These are phyloP conservation scores for Lagerstroemia speciosa DNA, from an alignment of 345 rosid species.

Conservation along the genomic window DNA sequence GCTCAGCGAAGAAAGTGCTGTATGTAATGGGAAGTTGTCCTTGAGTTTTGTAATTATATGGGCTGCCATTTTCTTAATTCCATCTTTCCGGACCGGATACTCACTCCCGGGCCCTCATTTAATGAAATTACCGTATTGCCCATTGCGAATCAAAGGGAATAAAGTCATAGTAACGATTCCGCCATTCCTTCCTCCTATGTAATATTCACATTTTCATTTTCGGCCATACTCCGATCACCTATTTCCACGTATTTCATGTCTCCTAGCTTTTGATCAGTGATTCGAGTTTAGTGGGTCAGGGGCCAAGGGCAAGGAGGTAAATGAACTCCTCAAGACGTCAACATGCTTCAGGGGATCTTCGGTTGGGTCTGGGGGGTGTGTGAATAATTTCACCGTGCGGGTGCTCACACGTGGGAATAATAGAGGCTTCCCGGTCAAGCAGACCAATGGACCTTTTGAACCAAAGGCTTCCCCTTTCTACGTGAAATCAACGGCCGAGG, in stretches of 20 bases:
- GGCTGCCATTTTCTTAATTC: constrained; percentile 10
- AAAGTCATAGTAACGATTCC: too few relatives aligned
- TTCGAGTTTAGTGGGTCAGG: neutral
- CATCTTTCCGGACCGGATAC: neutral
- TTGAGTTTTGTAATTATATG: constrained; percentile 26
- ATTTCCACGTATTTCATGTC: too few relatives aligned
- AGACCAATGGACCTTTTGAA: constrained; percentile 13
- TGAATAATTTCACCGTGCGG: neutral
- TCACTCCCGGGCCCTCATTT: neutral
- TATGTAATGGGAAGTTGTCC: constrained; percentile 5
- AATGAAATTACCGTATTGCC: neutral
- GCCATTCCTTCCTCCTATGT: too few relatives aligned
- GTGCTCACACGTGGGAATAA: constrained; percentile 26
- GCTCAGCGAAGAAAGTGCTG: neutral
- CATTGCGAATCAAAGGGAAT: too few relatives aligned
- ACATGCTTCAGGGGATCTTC: neutral
- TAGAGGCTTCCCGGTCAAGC: constrained; percentile 17
- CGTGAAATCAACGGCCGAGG: constrained; percentile 26
- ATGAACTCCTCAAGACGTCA: neutral
- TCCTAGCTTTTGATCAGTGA: neutral
- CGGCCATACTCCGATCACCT: too few relatives aligned
- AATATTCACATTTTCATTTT: too few relatives aligned
- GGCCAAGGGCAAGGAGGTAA: neutral
- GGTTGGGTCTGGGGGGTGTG: neutral
- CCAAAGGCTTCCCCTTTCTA: neutral